These are phyloP conservation scores for Rhodotorula graminis DNA, from an alignment of 768 basidiomycete genomes.

Conservation along the genomic window DNA sequence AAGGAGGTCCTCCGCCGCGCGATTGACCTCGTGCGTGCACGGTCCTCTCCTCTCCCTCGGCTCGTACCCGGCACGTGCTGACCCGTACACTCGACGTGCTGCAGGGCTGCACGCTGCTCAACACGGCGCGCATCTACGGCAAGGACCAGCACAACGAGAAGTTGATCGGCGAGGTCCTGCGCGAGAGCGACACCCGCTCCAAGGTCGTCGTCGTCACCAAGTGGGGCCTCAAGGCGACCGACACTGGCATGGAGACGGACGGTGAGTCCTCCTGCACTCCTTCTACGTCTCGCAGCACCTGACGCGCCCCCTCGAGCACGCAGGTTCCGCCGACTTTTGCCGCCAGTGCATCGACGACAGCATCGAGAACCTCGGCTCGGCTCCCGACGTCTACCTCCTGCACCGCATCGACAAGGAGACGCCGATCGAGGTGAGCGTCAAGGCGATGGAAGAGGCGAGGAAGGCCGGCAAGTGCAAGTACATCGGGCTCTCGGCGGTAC, in stretches of 20 bases:
- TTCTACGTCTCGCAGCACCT: too few relatives aligned
- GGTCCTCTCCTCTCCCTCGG: background rate
- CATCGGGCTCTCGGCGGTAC: slow-evolving; percentile 60
- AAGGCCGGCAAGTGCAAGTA: slow-evolving; percentile 59
- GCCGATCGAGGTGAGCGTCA: slow-evolving; percentile 41
- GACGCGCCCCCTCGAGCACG: background rate
- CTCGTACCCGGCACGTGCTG: background rate
- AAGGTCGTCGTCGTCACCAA: slow-evolving; percentile 17
- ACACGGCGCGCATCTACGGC: slow-evolving; percentile 12
- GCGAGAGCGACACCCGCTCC: slow-evolving; percentile 6
- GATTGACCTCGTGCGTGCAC: slow-evolving; percentile 14
- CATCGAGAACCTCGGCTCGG: slow-evolving; percentile 5
- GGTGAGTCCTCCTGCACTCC: background rate
- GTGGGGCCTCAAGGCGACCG: slow-evolving; percentile 1
- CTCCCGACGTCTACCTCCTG: slow-evolving; percentile 11
- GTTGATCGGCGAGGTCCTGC: slow-evolving; percentile 16
- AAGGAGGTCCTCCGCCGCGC: slow-evolving; percentile 8
- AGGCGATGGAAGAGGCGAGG: slow-evolving; percentile 51
- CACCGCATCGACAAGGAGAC: slow-evolving; percentile 16
- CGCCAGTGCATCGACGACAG: slow-evolving; percentile 8
- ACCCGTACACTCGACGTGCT: background rate
- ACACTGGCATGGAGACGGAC: background rate
- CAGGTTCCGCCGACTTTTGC: slow-evolving; percentile 9
- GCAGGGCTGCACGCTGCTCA: slow-evolving; percentile 1
- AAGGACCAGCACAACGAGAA: slow-evolving; percentile 16